Conservation (phyloP, 805 yeast genomes). For the Kluyveromyces nonfermentans region DNA sequence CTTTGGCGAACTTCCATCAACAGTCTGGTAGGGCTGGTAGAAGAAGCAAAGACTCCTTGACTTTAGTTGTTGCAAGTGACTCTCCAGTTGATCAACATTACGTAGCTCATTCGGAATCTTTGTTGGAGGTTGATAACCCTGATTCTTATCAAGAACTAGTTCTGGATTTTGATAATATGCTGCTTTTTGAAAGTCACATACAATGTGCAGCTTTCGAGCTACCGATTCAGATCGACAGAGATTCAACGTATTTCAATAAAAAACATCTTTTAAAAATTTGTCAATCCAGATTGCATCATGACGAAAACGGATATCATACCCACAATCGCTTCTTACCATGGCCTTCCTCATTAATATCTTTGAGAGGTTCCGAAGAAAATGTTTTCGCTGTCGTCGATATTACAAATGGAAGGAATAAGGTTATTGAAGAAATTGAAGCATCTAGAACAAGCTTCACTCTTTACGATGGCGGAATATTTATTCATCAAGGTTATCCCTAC, state of each 20-base stretch:
- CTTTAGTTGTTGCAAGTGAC: slow-evolving; percentile 72
- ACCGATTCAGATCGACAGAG: slow-evolving; percentile 50
- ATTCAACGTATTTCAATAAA: slow-evolving; percentile 44
- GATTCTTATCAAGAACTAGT: slow-evolving; percentile 51
- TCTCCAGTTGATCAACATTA: slow-evolving; percentile 84
- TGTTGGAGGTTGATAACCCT: slow-evolving; percentile 33
- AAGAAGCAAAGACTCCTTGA: slow-evolving; percentile 73
- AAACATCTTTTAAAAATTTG: slow-evolving; percentile 29
- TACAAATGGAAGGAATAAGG: slow-evolving; percentile 63
- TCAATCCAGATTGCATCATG: slow-evolving; percentile 32
- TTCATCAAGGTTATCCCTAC: slow-evolving; percentile 90
- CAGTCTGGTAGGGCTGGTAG: slow-evolving; percentile 98
- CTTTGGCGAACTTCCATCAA: slow-evolving; percentile 82
- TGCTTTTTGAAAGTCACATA: slow-evolving; percentile 70
- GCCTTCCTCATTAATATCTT: slow-evolving; percentile 68
- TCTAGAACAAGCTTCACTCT: slow-evolving; percentile 82
- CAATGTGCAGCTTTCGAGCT: slow-evolving; percentile 92
- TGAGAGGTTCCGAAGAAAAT: slow-evolving; percentile 77
- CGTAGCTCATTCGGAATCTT: slow-evolving; percentile 40
- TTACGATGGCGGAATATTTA: slow-evolving; percentile 86
- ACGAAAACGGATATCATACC: slow-evolving; percentile 43
- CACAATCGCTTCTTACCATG: slow-evolving; percentile 60
- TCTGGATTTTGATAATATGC: slow-evolving; percentile 48
- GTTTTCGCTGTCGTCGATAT: slow-evolving; percentile 84
- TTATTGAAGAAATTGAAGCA: slow-evolving; percentile 84